These are phyloP conservation scores for Pachysolen tannophilus DNA, from an alignment of 805 yeast species.

Conservation along the genomic window DNA sequence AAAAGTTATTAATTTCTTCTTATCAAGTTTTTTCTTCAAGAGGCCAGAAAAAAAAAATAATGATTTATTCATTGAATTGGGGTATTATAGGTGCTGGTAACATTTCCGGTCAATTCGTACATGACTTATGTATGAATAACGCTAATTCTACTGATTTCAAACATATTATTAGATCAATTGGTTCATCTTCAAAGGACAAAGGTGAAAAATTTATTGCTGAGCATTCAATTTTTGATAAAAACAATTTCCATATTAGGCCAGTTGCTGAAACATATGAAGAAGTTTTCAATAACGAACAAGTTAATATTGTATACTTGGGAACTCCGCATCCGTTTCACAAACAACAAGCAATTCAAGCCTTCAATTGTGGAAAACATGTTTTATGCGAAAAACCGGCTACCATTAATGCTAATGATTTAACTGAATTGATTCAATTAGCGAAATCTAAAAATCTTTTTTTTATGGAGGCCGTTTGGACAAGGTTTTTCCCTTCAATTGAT, in stretches of 20 bases:
- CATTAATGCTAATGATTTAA: slow-evolving; percentile 36
- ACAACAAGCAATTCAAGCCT: slow-evolving; percentile 33
- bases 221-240: slow-evolving; percentile 11
- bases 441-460: slow-evolving; percentile 32
- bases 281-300: slow-evolving; percentile 30
- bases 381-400: slow-evolving; percentile 50
- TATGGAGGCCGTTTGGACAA: slow-evolving; percentile 57
- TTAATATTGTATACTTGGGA: slow-evolving; percentile 46
- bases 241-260: slow-evolving; percentile 10
- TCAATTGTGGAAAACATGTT: slow-evolving; percentile 39
- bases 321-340: slow-evolving; percentile 47
- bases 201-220: slow-evolving; percentile 26
- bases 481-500: slow-evolving; percentile 39
- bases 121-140: slow-evolving; percentile 24
- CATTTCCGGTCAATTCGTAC: slow-evolving; percentile 36
- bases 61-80: slow-evolving; percentile 32
- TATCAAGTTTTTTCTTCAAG: too few relatives aligned
- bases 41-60: too few relatives aligned
- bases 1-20: too few relatives aligned
- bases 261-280: slow-evolving; percentile 30
- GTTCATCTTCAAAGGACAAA: slow-evolving; percentile 27
- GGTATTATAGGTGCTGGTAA: slow-evolving; percentile 44
- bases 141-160: slow-evolving; percentile 17
- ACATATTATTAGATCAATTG: slow-evolving; percentile 31
- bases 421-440: slow-evolving; percentile 34